These are phyloP conservation scores for Wickerhamiella slavikovae DNA, from an alignment of 805 yeast genomes.

Conservation along the genomic window DNA sequence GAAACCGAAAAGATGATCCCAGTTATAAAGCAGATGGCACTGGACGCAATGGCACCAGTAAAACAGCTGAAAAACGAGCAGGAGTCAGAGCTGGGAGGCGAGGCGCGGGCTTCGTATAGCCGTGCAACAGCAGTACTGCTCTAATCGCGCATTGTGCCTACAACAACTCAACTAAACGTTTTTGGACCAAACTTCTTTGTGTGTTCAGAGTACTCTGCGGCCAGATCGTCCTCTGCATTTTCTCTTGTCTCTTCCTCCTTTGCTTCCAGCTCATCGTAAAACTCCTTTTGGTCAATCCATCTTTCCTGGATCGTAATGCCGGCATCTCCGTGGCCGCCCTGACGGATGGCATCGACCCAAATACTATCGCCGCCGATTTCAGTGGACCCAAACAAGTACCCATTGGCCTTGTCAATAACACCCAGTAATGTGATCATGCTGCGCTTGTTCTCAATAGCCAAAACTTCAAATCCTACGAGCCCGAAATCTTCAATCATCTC, in stretches of 20 bases:
- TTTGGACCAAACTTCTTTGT: constrained; percentile 30
- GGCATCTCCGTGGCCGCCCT: constrained; percentile 32
- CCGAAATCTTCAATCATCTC: constrained; percentile 77
- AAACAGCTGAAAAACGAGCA: no score
- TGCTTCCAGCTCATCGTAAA: constrained; percentile 43
- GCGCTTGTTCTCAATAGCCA: constrained; percentile 77
- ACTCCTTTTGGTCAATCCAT: constrained; percentile 74
- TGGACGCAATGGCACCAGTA: no score
- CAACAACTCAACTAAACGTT: no score
- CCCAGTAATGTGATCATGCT: constrained; percentile 72
- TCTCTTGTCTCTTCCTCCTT: constrained; percentile 18
- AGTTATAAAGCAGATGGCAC: no score
- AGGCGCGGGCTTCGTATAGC: no score
- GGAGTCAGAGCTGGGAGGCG: no score
- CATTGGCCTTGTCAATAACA: constrained; percentile 75
- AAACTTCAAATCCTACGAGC: constrained; percentile 69
- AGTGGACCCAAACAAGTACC: constrained; percentile 79
- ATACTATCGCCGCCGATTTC: constrained; percentile 94
- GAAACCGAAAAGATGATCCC: constrained; percentile 36
- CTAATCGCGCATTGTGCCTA: no score
- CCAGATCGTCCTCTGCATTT: constrained; percentile 14
- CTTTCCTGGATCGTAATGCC: constrained; percentile 74
- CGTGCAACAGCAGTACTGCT: no score
- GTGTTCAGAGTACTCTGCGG: constrained; percentile 43
- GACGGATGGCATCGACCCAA: constrained; percentile 92